Evolutionary conservation across 169 alveolate species (phyloP).

Genomic region (Perkinsus olseni): DNA sequence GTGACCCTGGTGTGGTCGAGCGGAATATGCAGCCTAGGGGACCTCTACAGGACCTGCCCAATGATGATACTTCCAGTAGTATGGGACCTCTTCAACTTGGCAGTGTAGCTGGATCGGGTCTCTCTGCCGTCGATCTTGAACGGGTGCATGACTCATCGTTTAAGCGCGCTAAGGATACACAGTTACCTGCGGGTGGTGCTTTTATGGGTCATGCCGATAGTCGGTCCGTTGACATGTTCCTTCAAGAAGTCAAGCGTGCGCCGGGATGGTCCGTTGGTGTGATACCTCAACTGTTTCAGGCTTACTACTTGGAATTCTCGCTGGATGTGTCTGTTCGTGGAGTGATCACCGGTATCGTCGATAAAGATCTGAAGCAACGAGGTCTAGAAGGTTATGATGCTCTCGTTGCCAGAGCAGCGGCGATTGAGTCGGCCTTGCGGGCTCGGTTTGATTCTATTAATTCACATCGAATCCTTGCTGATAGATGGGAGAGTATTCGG

Average conservation of each 20-base stretch:
- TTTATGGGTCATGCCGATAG: background rate
- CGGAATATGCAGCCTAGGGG: too few species aligned
- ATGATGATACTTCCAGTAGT: too few species aligned
- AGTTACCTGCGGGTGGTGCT: background rate
- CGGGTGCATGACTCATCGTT: background rate
- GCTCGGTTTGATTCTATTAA: background rate
- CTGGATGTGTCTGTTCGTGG: background rate
- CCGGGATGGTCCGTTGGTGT: background rate
- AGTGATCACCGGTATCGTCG: background rate
- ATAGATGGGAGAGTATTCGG: background rate
- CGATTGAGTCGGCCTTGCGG: background rate
- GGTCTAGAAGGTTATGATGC: background rate
- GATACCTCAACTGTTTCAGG: background rate
- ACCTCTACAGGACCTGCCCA: too few species aligned
- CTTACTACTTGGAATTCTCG: background rate
- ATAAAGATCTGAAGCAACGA: background rate
- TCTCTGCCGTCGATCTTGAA: background rate
- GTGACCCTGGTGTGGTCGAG: too few species aligned
- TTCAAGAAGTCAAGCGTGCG: background rate
- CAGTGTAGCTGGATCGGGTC: background rate
- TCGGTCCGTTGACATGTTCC: background rate
- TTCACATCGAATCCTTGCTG: background rate
- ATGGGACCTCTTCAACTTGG: too few species aligned
- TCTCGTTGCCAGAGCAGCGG: background rate
- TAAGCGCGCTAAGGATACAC: background rate